Evolutionary conservation across 2,329 filamentous ascomycete species (phyloP).

Genomic region (Didymella keratinophila): DNA sequence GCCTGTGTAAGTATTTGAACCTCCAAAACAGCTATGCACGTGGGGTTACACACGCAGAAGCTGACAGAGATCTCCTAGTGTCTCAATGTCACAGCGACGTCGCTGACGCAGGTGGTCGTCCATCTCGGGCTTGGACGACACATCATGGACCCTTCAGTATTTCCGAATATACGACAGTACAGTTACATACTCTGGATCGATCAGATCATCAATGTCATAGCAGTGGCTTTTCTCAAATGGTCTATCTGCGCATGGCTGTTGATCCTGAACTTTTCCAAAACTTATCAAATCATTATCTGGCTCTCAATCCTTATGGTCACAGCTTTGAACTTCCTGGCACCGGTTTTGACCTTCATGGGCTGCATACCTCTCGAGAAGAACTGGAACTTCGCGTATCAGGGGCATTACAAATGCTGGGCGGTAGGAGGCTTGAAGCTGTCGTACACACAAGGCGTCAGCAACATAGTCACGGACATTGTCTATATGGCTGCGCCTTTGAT

Average conservation of each 20-base stretch:
- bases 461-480: slow-evolving; percentile 39
- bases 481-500: slow-evolving; percentile 40
- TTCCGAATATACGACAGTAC: slow-evolving; percentile 26
- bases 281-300: slow-evolving; percentile 37
- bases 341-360: slow-evolving; percentile 32
- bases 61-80: slow-evolving; percentile 11
- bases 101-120: slow-evolving; percentile 21
- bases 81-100: slow-evolving; percentile 31
- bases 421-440: slow-evolving; percentile 27
- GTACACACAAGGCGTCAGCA: slow-evolving; percentile 38
- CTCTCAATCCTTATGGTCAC: slow-evolving; percentile 38
- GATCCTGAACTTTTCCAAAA: slow-evolving; percentile 36
- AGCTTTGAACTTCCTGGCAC: slow-evolving; percentile 38
- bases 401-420: slow-evolving; percentile 31
- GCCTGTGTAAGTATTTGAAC: slow-evolving; percentile 27
- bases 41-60: neutral
- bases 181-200: slow-evolving; percentile 35
- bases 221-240: slow-evolving; percentile 40
- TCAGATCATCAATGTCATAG: slow-evolving; percentile 39
- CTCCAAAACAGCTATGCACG: too few relatives aligned
- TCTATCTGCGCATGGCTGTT: slow-evolving; percentile 42
- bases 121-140: slow-evolving; percentile 32
- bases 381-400: slow-evolving; percentile 33
- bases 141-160: slow-evolving; percentile 31
- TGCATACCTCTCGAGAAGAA: slow-evolving; percentile 38